These are phyloP conservation scores for Tardiomyces depauwii DNA, from an alignment of 1,139 yeast genomes.

Conservation along the genomic window DNA sequence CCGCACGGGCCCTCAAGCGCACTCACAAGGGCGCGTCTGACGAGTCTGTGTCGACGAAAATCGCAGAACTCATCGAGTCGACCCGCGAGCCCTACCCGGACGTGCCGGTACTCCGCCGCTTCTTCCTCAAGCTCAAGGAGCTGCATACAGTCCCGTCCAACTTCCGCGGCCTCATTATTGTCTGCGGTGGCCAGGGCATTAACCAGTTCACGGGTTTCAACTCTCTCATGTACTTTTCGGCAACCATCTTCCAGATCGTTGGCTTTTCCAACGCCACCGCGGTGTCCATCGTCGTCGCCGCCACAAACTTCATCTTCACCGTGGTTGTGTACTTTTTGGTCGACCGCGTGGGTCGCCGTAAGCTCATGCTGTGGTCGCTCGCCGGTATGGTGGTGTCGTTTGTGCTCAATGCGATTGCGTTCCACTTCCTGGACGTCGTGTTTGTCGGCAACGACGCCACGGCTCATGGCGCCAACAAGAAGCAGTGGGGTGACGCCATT, in stretches of 20 bases:
- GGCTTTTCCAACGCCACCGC: constrained; percentile 84
- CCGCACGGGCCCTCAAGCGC: constrained; percentile 50
- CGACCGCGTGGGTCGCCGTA: constrained; percentile 78
- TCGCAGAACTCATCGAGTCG: constrained; percentile 12
- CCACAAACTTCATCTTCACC: constrained; percentile 83
- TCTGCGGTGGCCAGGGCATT: constrained; percentile 88
- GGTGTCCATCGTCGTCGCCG: constrained; percentile 87
- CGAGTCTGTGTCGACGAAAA: constrained; percentile 16
- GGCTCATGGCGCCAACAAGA: constrained; percentile 35
- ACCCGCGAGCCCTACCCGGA: constrained; percentile 5
- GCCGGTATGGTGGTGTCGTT: constrained; percentile 76
- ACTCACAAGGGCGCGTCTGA: constrained; percentile 24
- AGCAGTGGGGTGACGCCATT: constrained; percentile 80
- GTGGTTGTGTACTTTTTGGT: constrained; percentile 71
- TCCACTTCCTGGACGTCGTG: constrained; percentile 56
- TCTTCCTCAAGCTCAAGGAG: constrained; percentile 36
- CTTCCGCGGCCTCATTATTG: constrained; percentile 75
- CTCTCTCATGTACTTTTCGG: constrained; percentile 86
- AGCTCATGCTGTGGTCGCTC: constrained; percentile 58
- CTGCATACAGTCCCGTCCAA: constrained; percentile 68
- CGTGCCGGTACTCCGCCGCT: constrained; percentile 13
- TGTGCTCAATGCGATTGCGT: constrained; percentile 73
- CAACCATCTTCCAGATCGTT: constrained; percentile 78
- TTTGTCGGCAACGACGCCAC: constrained; percentile 39
- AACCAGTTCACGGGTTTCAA: constrained; percentile 96